A percentile compares a stretch with the other conserved stretches of the same genome.
Conservation (phyloP, 2,329 filamentous ascomycete genomes). For the Botrytis medusae region DNA sequence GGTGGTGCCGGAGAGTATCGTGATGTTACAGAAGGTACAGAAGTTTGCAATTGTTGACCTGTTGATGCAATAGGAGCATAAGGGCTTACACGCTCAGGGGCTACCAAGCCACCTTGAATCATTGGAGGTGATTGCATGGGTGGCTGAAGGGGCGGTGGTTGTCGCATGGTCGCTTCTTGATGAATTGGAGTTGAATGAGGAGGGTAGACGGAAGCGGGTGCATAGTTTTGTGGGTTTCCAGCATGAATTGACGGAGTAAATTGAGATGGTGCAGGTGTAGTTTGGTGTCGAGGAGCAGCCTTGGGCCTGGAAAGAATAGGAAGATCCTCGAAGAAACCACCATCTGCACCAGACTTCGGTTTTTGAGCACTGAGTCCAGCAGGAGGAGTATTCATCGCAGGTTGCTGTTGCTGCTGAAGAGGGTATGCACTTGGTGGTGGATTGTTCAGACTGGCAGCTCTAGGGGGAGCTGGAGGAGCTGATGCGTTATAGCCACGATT, state of each 20-base stretch:
- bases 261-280: slow-evolving; percentile 29
- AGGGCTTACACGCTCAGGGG: slow-evolving; percentile 39
- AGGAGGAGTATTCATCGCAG: slow-evolving; percentile 13
- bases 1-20: slow-evolving; percentile 62
- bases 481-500: slow-evolving; percentile 32
- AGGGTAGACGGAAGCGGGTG: slow-evolving; percentile 16
- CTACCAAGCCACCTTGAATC: slow-evolving; percentile 34
- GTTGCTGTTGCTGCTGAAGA: slow-evolving; percentile 23
- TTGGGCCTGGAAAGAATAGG: slow-evolving; percentile 63
- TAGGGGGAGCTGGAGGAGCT: slow-evolving; percentile 33
- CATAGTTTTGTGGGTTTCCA: slow-evolving; percentile 19
- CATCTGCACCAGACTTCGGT: slow-evolving; percentile 38
- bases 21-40: slow-evolving; percentile 41
- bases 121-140: slow-evolving; percentile 25
- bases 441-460: slow-evolving; percentile 36
- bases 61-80: slow-evolving; percentile 36
- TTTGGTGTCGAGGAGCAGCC: slow-evolving; percentile 54
- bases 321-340: slow-evolving; percentile 75
- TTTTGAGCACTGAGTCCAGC: slow-evolving; percentile 24
- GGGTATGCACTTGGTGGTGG: slow-evolving; percentile 29
- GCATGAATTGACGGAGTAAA: slow-evolving; percentile 26
- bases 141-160: slow-evolving; percentile 26
- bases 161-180: slow-evolving; percentile 14
- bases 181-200: background rate
- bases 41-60: slow-evolving; percentile 19